A percentile compares a stretch with the other conserved stretches of the same genome.
Conservation (phyloP, 139 green algal genomes). For the Chlorella ohadii region DNA sequence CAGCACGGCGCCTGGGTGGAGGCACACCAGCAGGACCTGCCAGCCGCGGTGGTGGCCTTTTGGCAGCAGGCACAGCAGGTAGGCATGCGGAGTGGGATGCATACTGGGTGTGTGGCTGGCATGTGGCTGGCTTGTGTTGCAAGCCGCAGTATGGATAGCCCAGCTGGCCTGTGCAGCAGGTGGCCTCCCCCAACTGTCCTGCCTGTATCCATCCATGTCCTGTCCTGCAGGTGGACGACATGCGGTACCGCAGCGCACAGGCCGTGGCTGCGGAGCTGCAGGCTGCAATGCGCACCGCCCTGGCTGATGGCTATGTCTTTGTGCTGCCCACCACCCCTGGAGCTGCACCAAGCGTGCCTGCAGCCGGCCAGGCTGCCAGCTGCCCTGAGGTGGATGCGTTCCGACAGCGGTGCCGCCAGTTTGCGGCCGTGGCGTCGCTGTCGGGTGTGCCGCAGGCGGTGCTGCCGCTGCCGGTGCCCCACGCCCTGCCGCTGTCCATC, state of each 20-base stretch:
- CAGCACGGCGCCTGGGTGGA: slow-evolving; percentile 32
- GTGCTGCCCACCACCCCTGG: slow-evolving; percentile 42
- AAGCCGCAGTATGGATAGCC: too few species aligned
- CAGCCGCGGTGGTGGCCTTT: neutral
- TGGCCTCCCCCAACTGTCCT: neutral
- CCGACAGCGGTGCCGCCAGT: slow-evolving; percentile 24
- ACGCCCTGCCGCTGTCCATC: slow-evolving; percentile 32
- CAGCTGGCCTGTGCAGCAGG: too few species aligned
- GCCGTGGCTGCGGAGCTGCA: slow-evolving; percentile 31
- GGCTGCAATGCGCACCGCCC: slow-evolving; percentile 20
- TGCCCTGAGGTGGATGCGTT: neutral
- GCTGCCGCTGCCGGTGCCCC: slow-evolving; percentile 21
- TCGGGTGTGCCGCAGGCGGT: slow-evolving; percentile 49
- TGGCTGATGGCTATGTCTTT: slow-evolving; percentile 48
- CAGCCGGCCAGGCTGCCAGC: too few species aligned
- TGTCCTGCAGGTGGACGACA: neutral
- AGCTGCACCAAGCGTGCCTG: neutral
- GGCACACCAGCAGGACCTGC: slow-evolving; percentile 7
- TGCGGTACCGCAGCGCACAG: slow-evolving; percentile 18
- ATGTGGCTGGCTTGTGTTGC: too few species aligned
- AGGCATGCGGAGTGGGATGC: neutral
- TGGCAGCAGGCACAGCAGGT: slow-evolving; percentile 29
- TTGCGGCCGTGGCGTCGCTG: slow-evolving; percentile 46
- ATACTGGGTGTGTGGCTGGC: too few species aligned
- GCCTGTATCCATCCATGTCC: too few species aligned